Base-by-base conservation (phyloP, 2,329 filamentous ascomycete species). In the Eutypa lata region DNA sequence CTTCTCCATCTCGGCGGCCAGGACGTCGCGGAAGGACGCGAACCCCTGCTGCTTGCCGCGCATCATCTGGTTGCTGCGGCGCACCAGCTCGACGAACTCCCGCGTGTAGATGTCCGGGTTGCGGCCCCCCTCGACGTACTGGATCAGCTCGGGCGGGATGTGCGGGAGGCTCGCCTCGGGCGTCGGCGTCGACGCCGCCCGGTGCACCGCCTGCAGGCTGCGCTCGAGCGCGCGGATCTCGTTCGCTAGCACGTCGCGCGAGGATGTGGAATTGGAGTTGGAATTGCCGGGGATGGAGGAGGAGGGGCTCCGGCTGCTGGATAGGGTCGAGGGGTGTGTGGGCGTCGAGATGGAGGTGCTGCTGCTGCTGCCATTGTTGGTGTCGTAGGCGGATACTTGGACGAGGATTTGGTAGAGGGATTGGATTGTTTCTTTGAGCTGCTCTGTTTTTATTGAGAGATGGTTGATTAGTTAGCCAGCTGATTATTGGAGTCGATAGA, bases 71-170 rank as follows among this genome's bases (percentile, higher is more conserved):
- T 89, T 89, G 40, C 80, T 76, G 46, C 84, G 76, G 51, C 84
- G 74, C 22, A 86, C 84, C 49, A 86, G 76, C 79, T 89, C 86
- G 63, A 88, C 84, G 63, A 89, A 88, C 73, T 89, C 86, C 63
- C 86, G 78, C 51, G 86, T 89, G 75, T 89, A 89, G 61, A 89
- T 88, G 70, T 89, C 86, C 2, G 86, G 86, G 73, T 89, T 89
- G 48, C 86, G 83, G 44, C 86, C 85, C 65, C 83, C 82, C 68
- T 89, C 85, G 62, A 89, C 85, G 71, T 89, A 89, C 64, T 83
- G 76, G 55, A 88, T 76, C 13, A 88, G 77, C 63, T 87, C 84
- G 49, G 79, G 79, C 2, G 84, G 84, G 21, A 87, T 76, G 31
- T 68, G 70, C 4, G 82, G 81, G 40, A 84, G 76, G 21, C 62